Evolutionary conservation across 768 basidiomycete species (phyloP).

Genomic region (Leccinum aurantiacum): DNA sequence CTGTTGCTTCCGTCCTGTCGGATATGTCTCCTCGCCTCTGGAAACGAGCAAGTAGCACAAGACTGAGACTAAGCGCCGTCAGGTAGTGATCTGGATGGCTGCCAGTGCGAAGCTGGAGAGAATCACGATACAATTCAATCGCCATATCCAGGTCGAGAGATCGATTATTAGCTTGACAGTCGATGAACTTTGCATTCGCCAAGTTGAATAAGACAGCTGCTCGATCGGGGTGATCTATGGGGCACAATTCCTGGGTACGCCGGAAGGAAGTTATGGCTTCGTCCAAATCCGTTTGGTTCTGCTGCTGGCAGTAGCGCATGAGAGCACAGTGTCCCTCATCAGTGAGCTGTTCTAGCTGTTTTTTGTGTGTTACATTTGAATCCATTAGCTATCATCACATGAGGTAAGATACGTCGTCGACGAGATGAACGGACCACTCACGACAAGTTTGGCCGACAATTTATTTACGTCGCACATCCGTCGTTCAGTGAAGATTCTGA

Average conservation of each 20-base stretch:
- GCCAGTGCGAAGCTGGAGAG: not conserved
- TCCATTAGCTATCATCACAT: not conserved
- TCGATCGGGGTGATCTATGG: not conserved
- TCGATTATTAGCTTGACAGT: not conserved
- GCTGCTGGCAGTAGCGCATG: not conserved
- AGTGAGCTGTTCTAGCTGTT: not conserved
- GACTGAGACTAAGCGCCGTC: not conserved
- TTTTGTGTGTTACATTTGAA: not conserved
- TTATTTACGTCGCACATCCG: not conserved
- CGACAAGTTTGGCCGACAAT: not conserved
- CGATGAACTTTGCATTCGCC: not conserved
- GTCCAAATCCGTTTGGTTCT: not conserved
- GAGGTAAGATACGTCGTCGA: not conserved
- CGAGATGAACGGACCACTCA: not conserved
- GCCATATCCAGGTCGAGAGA: not conserved
- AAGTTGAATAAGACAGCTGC: not conserved
- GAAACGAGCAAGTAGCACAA: not conserved
- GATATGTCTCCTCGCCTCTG: not conserved
- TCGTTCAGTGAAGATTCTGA: not conserved
- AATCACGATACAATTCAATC: not conserved
- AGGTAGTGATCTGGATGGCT: not conserved
- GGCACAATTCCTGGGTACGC: not conserved
- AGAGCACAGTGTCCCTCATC: not conserved
- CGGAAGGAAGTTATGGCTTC: not conserved
- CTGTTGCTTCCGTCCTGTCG: not conserved